Evolutionary conservation across 805 yeast species (phyloP).

Genomic region (Blastobotrys peoriensis): DNA sequence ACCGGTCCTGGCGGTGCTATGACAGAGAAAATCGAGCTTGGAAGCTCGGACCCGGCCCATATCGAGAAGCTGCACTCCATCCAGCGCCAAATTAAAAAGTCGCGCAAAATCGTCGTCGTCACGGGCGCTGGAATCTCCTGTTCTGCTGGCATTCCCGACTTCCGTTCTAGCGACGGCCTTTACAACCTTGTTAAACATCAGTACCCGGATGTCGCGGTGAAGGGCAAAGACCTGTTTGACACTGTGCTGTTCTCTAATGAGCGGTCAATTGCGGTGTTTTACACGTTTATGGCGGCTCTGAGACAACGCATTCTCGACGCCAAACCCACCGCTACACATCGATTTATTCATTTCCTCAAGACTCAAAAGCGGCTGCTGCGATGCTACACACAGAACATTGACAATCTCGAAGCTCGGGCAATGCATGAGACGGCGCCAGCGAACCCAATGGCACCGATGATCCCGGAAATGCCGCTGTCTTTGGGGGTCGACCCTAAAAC

Average conservation of each 20-base stretch:
- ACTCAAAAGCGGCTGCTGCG: slow-evolving; percentile 63
- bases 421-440: background rate
- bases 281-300: slow-evolving; percentile 81
- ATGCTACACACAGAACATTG: slow-evolving; percentile 94
- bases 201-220: slow-evolving; percentile 55
- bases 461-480: slow-evolving; percentile 45
- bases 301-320: slow-evolving; percentile 61
- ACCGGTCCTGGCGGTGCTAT: too few species aligned
- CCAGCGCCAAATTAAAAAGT: slow-evolving; percentile 38
- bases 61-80: slow-evolving; percentile 29
- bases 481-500: slow-evolving; percentile 58
- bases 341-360: slow-evolving; percentile 56
- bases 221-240: slow-evolving; percentile 90
- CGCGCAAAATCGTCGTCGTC: slow-evolving; percentile 55
- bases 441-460: background rate
- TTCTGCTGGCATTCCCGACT: slow-evolving; percentile 96
- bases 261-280: slow-evolving; percentile 63
- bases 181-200: slow-evolving; percentile 65
- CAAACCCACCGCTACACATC: slow-evolving; percentile 77
- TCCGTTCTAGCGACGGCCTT: slow-evolving; percentile 76
- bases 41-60: background rate
- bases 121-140: slow-evolving; percentile 98
- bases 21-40: slow-evolving; percentile 12
- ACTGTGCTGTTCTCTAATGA: slow-evolving; percentile 69
- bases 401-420: slow-evolving; percentile 60